These are phyloP conservation scores for Acanthamoeba castellanii DNA, from an alignment of 208 protist genomes.

Conservation along the genomic window DNA sequence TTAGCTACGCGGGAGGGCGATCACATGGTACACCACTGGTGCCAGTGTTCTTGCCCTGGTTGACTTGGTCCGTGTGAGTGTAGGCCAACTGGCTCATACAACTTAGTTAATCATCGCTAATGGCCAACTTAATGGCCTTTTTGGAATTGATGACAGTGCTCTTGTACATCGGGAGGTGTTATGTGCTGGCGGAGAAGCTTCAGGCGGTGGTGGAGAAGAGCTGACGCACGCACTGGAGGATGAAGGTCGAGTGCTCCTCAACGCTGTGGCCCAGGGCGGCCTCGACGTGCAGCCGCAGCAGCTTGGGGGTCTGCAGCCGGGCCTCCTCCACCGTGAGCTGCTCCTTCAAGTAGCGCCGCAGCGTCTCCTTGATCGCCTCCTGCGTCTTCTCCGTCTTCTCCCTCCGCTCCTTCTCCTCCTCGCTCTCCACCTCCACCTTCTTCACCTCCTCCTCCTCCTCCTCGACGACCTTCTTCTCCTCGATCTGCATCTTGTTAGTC, in stretches of 20 bases:
- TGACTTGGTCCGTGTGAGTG: too few relatives aligned
- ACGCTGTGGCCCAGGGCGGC: constrained; percentile 8
- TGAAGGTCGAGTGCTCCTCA: not conserved
- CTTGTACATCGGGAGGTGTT: too few relatives aligned
- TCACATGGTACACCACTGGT: too few relatives aligned
- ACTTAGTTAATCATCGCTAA: too few relatives aligned
- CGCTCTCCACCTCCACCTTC: not conserved
- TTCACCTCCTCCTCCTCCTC: not conserved
- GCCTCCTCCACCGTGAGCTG: constrained; percentile 29
- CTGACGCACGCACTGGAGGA: not conserved
- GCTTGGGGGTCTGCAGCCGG: constrained; percentile 3
- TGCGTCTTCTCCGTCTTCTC: constrained; percentile 5
- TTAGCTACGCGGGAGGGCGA: too few relatives aligned
- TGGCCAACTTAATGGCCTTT: not conserved
- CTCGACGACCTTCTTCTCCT: not conserved
- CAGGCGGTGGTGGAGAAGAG: not conserved
- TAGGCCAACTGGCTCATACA: too few relatives aligned
- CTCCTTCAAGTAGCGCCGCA: constrained; percentile 3
- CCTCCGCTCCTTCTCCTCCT: not conserved
- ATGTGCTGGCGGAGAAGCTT: not conserved
- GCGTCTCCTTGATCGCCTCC: not conserved
- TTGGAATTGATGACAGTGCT: too few relatives aligned
- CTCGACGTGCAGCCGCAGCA: constrained; percentile 32
- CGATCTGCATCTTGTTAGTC: not conserved
- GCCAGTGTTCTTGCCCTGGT: too few relatives aligned